Evolutionary conservation across 441 rosid species (phyloP).

Genomic region (Syzygium malaccense): DNA sequence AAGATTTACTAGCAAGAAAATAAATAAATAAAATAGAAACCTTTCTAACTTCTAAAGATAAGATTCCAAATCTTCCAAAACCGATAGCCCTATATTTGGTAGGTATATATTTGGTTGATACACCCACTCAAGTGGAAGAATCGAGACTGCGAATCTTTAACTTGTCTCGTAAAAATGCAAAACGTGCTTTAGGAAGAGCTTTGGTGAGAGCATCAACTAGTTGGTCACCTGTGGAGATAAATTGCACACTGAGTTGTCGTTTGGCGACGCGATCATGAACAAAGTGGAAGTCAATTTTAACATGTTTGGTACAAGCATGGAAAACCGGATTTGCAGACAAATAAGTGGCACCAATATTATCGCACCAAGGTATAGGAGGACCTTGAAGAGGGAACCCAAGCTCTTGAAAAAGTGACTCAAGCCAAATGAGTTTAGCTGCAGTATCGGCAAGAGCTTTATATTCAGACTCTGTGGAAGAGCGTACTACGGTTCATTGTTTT

Average conservation of each 20-base stretch:
- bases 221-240: not conserved
- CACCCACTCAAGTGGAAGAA: not conserved
- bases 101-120: not conserved
- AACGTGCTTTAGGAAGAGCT: fast-evolving
- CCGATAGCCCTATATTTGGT: not conserved
- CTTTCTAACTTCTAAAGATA: not conserved
- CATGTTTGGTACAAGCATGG: not conserved
- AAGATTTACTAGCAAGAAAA: not conserved
- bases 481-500: fast-evolving
- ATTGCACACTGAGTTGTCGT: not conserved
- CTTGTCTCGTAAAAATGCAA: not conserved
- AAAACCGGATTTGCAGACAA: fast-evolving
- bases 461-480: not conserved
- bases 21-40: not conserved
- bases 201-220: not conserved
- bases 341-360: not conserved
- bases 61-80: not conserved
- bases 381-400: not conserved
- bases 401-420: not conserved
- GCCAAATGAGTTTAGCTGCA: not conserved
- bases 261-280: fast-evolving
- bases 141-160: not conserved
- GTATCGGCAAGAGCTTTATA: not conserved
- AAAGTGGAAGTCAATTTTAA: not conserved
- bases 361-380: not conserved